These are phyloP conservation scores for Phytophthora cajani DNA, from an alignment of 352 stramenopile genomes.

Conservation along the genomic window DNA sequence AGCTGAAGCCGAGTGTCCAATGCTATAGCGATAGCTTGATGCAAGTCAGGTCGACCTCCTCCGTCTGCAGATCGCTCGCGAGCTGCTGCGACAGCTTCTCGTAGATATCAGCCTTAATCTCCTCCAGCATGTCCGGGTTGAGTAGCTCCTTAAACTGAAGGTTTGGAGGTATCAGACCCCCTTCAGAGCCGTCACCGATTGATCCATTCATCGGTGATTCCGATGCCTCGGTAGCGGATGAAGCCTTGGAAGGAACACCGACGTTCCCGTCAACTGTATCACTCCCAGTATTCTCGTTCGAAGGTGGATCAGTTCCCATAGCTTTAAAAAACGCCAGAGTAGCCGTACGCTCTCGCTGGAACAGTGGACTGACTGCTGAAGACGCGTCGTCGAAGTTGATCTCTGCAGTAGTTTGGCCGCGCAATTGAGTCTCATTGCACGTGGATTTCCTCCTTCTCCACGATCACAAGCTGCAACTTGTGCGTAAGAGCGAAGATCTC, in stretches of 20 bases:
- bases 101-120: slow-evolving; percentile 72
- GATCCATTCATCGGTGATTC: slow-evolving; percentile 3
- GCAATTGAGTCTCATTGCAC: slow-evolving; percentile 62
- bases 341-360: slow-evolving; percentile 33
- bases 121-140: slow-evolving; percentile 54
- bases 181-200: slow-evolving; percentile 7
- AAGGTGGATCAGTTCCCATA: slow-evolving; percentile 6
- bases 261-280: slow-evolving; percentile 3
- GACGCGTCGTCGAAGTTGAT: slow-evolving; percentile 6
- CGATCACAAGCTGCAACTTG: slow-evolving; percentile 76
- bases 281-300: neutral
- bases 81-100: slow-evolving; percentile 58
- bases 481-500: slow-evolving; percentile 81
- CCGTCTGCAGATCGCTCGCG: slow-evolving; percentile 10
- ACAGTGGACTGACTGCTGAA: slow-evolving; percentile 31
- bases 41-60: slow-evolving; percentile 39
- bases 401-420: slow-evolving; percentile 19
- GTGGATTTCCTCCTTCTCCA: slow-evolving; percentile 80
- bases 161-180: slow-evolving; percentile 24
- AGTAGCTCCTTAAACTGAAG: slow-evolving; percentile 62
- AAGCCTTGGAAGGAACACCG: slow-evolving; percentile 1
- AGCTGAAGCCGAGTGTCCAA: slow-evolving; percentile 63
- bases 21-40: slow-evolving; percentile 56
- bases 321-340: slow-evolving; percentile 39
- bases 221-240: slow-evolving; percentile 2